These are phyloP conservation scores for Tylopilus vinaceipallidus DNA, from an alignment of 768 basidiomycete species.

Conservation along the genomic window DNA sequence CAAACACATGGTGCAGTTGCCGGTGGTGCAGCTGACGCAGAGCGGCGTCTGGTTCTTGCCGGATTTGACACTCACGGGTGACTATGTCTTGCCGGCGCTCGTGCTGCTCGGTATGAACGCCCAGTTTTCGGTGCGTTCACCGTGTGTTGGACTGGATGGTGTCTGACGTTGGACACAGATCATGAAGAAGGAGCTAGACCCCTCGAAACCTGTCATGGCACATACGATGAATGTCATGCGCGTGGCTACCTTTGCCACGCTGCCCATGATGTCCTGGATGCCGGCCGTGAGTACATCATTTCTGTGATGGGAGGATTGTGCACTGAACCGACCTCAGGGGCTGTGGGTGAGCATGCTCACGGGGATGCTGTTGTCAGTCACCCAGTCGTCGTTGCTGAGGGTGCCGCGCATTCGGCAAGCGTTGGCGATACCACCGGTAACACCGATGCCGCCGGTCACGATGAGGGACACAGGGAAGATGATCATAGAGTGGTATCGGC, in stretches of 20 bases:
- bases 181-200: conserved; percentile 54
- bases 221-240: conserved; percentile 72
- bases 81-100: conserved; percentile 65
- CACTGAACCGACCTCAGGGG: conserved; percentile 39
- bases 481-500: conserved; percentile 22
- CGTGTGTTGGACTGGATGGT: background rate
- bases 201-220: conserved; percentile 49
- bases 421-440: conserved; percentile 33
- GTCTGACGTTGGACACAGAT: conserved; percentile 28
- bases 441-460: conserved; percentile 20
- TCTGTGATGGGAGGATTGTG: too few species aligned
- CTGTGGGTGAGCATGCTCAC: conserved; percentile 57
- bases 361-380: conserved; percentile 43
- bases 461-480: conserved; percentile 26
- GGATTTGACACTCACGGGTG: conserved; percentile 82
- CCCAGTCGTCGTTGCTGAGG: conserved; percentile 49
- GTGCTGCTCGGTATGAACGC: conserved; percentile 59
- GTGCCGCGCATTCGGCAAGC: conserved; percentile 38
- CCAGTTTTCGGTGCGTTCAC: conserved; percentile 60
- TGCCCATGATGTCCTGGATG: conserved; percentile 56
- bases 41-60: conserved; percentile 75
- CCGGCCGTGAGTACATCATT: conserved; percentile 55
- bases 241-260: conserved; percentile 48
- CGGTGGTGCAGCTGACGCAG: conserved; percentile 69
- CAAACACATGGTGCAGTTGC: conserved; percentile 65